Conservation (phyloP, 2,329 filamentous ascomycete species). For the Chaetomiaceae sp. region DNA sequence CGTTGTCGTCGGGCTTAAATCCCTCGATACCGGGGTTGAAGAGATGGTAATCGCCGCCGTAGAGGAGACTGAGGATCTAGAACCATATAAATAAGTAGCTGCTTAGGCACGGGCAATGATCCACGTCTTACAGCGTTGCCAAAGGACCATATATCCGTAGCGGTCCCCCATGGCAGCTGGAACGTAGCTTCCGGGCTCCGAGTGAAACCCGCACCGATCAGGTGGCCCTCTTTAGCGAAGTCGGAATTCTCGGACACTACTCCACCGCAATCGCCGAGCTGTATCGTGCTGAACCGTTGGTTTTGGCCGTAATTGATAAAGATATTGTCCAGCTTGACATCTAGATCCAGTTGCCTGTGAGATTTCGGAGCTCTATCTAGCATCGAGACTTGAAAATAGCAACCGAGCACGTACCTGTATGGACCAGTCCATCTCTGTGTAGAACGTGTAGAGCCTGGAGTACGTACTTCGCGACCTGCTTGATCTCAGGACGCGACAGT, state of each 20-base stretch:
- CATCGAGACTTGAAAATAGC: neutral
- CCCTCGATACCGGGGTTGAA: constrained; percentile 26
- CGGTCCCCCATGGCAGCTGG: constrained; percentile 25
- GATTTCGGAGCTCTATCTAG: neutral
- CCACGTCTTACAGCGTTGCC: constrained; percentile 18
- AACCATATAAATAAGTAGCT: neutral
- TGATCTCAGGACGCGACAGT: constrained; percentile 28
- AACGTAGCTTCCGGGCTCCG: constrained; percentile 28
- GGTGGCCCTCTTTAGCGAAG: constrained; percentile 24
- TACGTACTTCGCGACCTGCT: constrained; percentile 25
- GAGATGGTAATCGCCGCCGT: constrained; percentile 26
- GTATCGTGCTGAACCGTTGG: constrained; percentile 26
- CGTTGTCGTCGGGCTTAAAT: constrained; percentile 21
- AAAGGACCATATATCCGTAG: constrained; percentile 31
- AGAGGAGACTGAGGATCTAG: constrained; percentile 26
- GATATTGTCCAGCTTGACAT: constrained; percentile 29
- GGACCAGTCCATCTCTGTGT: constrained; percentile 27
- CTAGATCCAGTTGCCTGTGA: neutral
- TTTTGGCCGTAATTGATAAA: constrained; percentile 24
- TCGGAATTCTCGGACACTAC: constrained; percentile 22
- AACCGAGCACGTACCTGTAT: constrained; percentile 19
- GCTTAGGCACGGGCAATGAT: neutral
- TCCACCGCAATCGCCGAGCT: constrained; percentile 28
- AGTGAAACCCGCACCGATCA: constrained; percentile 26
- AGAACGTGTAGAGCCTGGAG: constrained; percentile 25